Percentiles rank a stretch among this genome's conserved stretches.
Evolutionary conservation across 305 asterid genomes (phyloP).

Genomic region (Solanum chacoense): DNA sequence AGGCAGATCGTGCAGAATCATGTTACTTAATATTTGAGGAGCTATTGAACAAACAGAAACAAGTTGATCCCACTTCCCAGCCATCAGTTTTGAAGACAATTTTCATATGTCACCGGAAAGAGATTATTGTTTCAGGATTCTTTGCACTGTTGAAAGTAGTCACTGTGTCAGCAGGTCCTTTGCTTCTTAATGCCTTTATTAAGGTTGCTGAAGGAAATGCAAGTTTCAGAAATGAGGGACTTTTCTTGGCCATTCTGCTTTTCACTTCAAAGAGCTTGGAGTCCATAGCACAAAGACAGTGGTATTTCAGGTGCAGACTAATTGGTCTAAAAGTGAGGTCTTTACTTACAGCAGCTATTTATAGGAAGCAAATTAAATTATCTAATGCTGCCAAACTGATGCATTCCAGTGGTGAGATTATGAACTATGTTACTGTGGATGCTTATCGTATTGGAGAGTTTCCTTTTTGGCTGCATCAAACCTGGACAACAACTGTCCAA

Average conservation of each 20-base stretch:
- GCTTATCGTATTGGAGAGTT: slow-evolving; percentile 88
- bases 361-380: slow-evolving; percentile 57
- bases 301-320: slow-evolving; percentile 69
- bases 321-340: slow-evolving; percentile 66
- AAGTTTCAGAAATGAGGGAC: slow-evolving; percentile 49
- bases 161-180: slow-evolving; percentile 72
- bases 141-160: slow-evolving; percentile 60
- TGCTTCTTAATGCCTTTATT: slow-evolving; percentile 73
- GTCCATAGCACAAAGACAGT: slow-evolving; percentile 73
- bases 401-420: slow-evolving; percentile 83
- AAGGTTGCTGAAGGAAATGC: slow-evolving; percentile 62
- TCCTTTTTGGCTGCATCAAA: slow-evolving; percentile 83
- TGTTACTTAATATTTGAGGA: slow-evolving; percentile 48
- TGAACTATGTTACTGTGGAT: slow-evolving; percentile 80
- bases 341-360: slow-evolving; percentile 56
- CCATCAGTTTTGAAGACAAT: slow-evolving; percentile 55
- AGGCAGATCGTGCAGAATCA: slow-evolving; percentile 53
- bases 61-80: slow-evolving; percentile 17
- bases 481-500: slow-evolving; percentile 80
- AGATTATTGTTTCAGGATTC: slow-evolving; percentile 54
- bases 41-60: slow-evolving; percentile 24
- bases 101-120: slow-evolving; percentile 48
- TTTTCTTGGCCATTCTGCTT: slow-evolving; percentile 42
- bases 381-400: slow-evolving; percentile 56
- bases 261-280: slow-evolving; percentile 59